A percentile compares a stretch with the other conserved stretches of the same genome.
phyloP scores from a whole-genome alignment of 305 asterid genomes.

The Fraxinus nigra region DNA sequence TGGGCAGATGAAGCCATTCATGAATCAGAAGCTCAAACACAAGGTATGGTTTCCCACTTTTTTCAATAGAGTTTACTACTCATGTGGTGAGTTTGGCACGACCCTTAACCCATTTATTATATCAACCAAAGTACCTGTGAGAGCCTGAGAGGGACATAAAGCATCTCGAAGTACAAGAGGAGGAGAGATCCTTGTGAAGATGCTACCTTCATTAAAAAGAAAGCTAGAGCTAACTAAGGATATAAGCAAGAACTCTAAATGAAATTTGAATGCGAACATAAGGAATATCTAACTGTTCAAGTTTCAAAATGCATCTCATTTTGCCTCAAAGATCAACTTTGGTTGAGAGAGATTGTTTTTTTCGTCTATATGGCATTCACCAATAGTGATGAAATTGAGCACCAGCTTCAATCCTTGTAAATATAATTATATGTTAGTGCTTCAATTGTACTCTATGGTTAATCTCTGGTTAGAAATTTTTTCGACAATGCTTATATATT shows the following conservation, averaged over 20 bases:
- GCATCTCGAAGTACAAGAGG: not conserved
- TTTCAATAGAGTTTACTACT: not conserved
- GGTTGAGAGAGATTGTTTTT: not conserved
- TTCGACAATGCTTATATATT: not conserved
- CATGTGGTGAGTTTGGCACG: not conserved
- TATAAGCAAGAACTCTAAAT: not conserved
- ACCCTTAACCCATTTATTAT: not conserved
- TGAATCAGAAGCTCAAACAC: slow-evolving; percentile 57
- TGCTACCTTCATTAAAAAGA: not conserved
- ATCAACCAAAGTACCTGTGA: not conserved
- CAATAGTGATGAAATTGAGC: not conserved
- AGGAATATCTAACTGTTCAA: not conserved
- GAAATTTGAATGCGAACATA: not conserved
- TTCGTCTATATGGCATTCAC: not conserved
- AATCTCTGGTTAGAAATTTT: not conserved
- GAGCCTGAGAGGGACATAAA: not conserved
- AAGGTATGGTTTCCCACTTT: slow-evolving; percentile 38
- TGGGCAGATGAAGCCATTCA: slow-evolving; percentile 64
- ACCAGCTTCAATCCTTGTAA: not conserved
- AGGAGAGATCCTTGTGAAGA: not conserved
- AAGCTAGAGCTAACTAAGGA: not conserved
- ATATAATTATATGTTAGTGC: not conserved
- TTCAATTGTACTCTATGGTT: not conserved
- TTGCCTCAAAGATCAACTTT: not conserved
- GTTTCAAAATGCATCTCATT: not conserved